Evolutionary conservation across 441 rosid species (phyloP), one percentile per base, ranked within the genome.

Genomic region (Geranium incanum): DNA sequence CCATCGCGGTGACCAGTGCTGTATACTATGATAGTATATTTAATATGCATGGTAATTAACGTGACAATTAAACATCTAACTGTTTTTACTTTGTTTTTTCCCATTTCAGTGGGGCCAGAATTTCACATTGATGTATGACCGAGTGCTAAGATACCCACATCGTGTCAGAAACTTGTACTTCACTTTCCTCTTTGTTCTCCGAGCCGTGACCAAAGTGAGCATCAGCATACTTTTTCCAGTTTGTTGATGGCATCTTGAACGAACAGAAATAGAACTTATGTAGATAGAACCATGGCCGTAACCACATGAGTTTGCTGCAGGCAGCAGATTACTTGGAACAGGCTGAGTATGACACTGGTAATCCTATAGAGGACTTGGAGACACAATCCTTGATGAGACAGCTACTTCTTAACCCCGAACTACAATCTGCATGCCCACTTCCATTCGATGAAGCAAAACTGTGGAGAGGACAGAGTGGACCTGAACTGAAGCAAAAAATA

Each of bases 401-500:
- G 80, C 79, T 92, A 43, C 85, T 92, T 7, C 78, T 86, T 78
- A 83, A 89, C 70, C 82, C 90, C 64, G 82, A 85, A 70, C 84
- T 89, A 59, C 91, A 81, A 79, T 87, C 98, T 70, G 96, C 98
- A 52, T 92, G 98, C 75, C 98, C 98, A 3, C 81, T 90, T 43
- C 96, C 98, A 66, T 92, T 84, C 78, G 93, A 92, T 73, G 98
- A 92, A 80, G 96, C 95, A 39, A 88, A 90, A 81, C 81, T 90
- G 68, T 92, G 97, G 96, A 88, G 86, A 76, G 96, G 97, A 50
- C 88, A 90, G 78, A 84, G 87, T 66, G 97, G 97, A 68, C 97
- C 95, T 21, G 95, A 92, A 81, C 78, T 92, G 78, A 90, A 90
- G 77, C 93, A 85, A 79, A 81, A 84, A 72, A 84, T 86, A 81